These are phyloP conservation scores for Acacia melanoxylon DNA, from an alignment of 306 rosid genomes.

Conservation along the genomic window DNA sequence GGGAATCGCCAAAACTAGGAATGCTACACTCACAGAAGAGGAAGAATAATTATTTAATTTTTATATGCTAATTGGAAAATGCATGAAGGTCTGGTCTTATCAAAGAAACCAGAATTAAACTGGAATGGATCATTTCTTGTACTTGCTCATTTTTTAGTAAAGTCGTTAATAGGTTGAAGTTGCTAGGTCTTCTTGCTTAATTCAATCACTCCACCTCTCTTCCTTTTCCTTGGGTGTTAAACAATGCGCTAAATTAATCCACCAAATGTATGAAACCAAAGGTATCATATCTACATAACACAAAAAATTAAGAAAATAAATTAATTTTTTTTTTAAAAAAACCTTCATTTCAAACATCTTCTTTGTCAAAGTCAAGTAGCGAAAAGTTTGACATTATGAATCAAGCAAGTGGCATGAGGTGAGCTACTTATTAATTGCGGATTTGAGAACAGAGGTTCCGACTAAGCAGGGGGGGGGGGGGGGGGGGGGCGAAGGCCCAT, in stretches of 20 bases:
- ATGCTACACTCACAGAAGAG: neutral
- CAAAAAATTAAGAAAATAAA: neutral
- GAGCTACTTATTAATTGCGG: neutral
- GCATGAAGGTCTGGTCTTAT: neutral
- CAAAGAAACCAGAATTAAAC: neutral
- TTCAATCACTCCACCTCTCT: neutral
- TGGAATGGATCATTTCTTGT: neutral
- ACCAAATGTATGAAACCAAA: neutral
- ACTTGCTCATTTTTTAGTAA: neutral
- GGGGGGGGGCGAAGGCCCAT: too few relatives aligned
- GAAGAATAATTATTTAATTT: neutral
- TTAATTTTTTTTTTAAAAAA: neutral
- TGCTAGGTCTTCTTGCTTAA: neutral
- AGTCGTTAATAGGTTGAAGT: neutral
- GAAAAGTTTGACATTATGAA: neutral
- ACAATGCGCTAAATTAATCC: neutral
- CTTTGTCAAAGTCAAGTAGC: neutral
- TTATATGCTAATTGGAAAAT: neutral
- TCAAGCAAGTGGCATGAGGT: constrained; percentile 7
- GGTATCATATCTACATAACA: neutral
- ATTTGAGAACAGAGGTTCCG: neutral
- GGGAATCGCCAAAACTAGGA: constrained; percentile 10
- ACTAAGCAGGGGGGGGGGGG: constrained; percentile 3
- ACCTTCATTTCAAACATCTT: neutral
- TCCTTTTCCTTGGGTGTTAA: neutral